Conservation (phyloP, 2,329 filamentous ascomycete species). For the Diplodia scrobiculata region DNA sequence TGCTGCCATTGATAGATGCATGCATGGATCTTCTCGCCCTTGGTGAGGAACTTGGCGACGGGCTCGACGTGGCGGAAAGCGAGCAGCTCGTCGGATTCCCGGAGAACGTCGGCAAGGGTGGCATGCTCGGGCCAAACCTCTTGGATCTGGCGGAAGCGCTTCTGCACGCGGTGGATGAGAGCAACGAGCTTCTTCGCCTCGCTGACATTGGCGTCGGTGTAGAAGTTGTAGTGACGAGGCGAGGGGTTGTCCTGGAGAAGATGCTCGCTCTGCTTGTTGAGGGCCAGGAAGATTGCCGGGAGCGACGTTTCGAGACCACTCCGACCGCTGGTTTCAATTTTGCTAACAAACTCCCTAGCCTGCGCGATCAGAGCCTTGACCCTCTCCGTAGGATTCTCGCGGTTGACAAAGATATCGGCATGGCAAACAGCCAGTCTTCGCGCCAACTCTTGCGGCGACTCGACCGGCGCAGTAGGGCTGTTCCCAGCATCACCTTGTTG, state of each 20-base stretch:
- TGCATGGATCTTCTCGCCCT: constrained; percentile 81
- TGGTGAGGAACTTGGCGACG: constrained; percentile 80
- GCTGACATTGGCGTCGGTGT: constrained; percentile 73
- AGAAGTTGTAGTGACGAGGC: constrained; percentile 73
- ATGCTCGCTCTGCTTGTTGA: constrained; percentile 62
- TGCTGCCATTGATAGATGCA: constrained; percentile 93
- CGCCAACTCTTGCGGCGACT: constrained; percentile 39
- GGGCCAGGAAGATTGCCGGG: constrained; percentile 64
- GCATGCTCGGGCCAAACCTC: constrained; percentile 70
- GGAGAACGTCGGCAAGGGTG: constrained; percentile 76
- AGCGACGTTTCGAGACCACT: constrained; percentile 56
- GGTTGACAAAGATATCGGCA: constrained; percentile 37
- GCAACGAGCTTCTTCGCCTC: constrained; percentile 74
- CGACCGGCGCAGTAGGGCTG: constrained; percentile 29
- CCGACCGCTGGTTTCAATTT: constrained; percentile 36
- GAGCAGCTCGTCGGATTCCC: constrained; percentile 72
- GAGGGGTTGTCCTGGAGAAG: constrained; percentile 43
- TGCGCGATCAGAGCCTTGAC: constrained; percentile 10
- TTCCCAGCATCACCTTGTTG: constrained; percentile 50
- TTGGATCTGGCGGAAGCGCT: constrained; percentile 70
- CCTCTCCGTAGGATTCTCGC: constrained; percentile 3
- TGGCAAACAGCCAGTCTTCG: constrained; percentile 42
- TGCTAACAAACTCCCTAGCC: constrained; percentile 33
- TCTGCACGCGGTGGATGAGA: constrained; percentile 68
- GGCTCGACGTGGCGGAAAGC: constrained; percentile 78